phyloP scores from a whole-genome alignment of 805 yeast genomes.

The Candida namnaoensis region DNA sequence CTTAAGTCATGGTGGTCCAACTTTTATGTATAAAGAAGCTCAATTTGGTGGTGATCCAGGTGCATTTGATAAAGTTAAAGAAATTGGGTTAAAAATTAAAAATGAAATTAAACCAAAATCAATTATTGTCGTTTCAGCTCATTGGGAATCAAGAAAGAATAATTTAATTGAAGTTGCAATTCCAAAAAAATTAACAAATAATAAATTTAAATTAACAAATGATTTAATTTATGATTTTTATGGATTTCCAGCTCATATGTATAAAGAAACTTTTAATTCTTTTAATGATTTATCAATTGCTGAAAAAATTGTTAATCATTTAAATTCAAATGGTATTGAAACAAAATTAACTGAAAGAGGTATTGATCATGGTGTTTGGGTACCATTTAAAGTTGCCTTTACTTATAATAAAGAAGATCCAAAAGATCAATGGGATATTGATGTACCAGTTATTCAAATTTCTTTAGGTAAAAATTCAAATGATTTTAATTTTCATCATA shows the following conservation, averaged over 20 bases:
- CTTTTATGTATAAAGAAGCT: slow-evolving; percentile 52
- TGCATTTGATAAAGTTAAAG: slow-evolving; percentile 44
- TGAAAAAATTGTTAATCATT: slow-evolving; percentile 29
- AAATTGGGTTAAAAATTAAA: slow-evolving; percentile 44
- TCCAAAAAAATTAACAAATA: slow-evolving; percentile 19
- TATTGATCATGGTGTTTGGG: slow-evolving; percentile 81
- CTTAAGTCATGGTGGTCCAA: slow-evolving; percentile 81
- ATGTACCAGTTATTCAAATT: slow-evolving; percentile 33
- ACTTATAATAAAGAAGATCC: slow-evolving; percentile 23
- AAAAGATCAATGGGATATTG: slow-evolving; percentile 17
- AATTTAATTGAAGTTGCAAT: slow-evolving; percentile 40
- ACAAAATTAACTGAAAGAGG: slow-evolving; percentile 48
- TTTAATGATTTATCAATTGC: slow-evolving; percentile 35
- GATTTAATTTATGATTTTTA: slow-evolving; percentile 65
- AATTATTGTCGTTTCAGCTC: slow-evolving; percentile 64
- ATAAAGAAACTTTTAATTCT: slow-evolving; percentile 53
- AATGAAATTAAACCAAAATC: slow-evolving; percentile 51
- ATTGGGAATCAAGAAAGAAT: slow-evolving; percentile 50
- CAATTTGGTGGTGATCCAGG: slow-evolving; percentile 44
- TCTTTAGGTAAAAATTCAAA: slow-evolving; percentile 21
- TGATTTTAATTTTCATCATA: slow-evolving; percentile 35
- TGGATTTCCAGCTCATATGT: slow-evolving; percentile 62
- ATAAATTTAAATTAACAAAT: slow-evolving; percentile 19
- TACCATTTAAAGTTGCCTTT: slow-evolving; percentile 68
- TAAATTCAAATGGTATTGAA: slow-evolving; percentile 33